Conservation (phyloP, 192 early-diverging fungal genomes). For the Coemansia sp. region DNA sequence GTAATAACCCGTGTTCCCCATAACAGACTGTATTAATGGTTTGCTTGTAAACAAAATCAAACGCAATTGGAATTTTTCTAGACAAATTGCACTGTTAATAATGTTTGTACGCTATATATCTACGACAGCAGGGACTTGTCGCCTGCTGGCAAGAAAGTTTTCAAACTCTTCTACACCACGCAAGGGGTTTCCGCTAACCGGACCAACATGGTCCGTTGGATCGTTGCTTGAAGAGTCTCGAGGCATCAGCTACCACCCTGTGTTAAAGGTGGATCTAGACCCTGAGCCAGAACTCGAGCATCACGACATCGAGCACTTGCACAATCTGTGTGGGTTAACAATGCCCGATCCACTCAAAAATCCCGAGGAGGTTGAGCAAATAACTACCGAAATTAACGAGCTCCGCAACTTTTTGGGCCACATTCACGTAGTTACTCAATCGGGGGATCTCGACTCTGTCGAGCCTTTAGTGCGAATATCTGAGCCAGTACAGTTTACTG, state of each 20-base stretch:
- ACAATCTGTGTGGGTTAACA: slow-evolving; percentile 27
- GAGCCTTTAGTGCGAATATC: slow-evolving; percentile 34
- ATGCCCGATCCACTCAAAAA: slow-evolving; percentile 20
- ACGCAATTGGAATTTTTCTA: background rate
- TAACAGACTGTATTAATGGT: background rate
- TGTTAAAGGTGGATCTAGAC: background rate
- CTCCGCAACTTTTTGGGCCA: slow-evolving; percentile 47
- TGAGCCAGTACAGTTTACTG: slow-evolving; percentile 31
- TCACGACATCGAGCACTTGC: slow-evolving; percentile 19
- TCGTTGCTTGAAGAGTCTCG: slow-evolving; percentile 18
- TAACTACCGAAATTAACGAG: slow-evolving; percentile 27
- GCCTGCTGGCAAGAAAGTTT: background rate
- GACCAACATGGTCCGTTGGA: slow-evolving; percentile 26
- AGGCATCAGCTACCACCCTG: background rate
- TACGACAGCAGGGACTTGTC: background rate
- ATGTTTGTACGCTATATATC: background rate
- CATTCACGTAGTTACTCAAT: slow-evolving; percentile 16
- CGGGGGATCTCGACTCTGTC: slow-evolving; percentile 22
- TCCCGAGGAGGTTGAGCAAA: slow-evolving; percentile 6
- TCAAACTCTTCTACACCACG: background rate
- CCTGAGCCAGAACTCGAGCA: slow-evolving; percentile 11
- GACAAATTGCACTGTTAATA: background rate
- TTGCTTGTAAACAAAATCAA: background rate
- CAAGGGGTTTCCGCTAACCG: slow-evolving; percentile 15
- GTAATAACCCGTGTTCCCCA: background rate